Base-by-base conservation (phyloP, 2,329 filamentous ascomycete genomes). In the Aspergillus calidoustus region DNA sequence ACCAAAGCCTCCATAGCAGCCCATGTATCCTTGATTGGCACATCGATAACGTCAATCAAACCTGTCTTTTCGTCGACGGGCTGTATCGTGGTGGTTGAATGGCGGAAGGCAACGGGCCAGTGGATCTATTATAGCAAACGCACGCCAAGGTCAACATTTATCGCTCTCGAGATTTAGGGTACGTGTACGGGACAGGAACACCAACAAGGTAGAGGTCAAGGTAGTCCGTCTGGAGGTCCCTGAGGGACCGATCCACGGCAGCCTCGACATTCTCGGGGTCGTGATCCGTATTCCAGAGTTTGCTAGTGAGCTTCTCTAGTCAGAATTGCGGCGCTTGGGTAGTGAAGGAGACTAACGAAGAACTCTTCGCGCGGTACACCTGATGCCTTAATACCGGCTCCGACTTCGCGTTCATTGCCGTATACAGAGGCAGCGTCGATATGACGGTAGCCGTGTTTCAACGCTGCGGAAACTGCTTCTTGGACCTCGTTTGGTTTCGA, bases 201-300 rank as follows among this genome's bases (percentile, higher is more conserved):
- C 62, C 8, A 9, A 66, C 62, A 43, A 82, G 70, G 71, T 90
- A 91, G 43, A 89, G 82, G 74, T 91, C 88, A 7, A 91, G 83
- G 67, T 90, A 89, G 60, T 88, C 85, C 15, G 89, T 78, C 3
- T 83, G 82, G 3, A 91, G 84, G 68, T 86, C 87, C 68, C 80
- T 72, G 22, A 91, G 83, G 0, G 86, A 86, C 49, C 77, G 69
- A 9, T 81, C 71, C 64, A 90, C 85, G 9, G 83, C 79, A 28
- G 80, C 76, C 64, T 76, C 70, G 3, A 78, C 74, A 34, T 71
- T 64, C 34, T 70, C 64, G 9, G 71, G 71, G 28, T 70, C 54
- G 50, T 76, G 75, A 61, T 73, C 69, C 25, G 75, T 75, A 43
- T 75, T 74, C 77, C 76, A 79, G 22, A 79, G 65, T 64, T 80